Conservation (phyloP, 371 early-diverging fungal genomes). For the Mucor ambiguus region DNA sequence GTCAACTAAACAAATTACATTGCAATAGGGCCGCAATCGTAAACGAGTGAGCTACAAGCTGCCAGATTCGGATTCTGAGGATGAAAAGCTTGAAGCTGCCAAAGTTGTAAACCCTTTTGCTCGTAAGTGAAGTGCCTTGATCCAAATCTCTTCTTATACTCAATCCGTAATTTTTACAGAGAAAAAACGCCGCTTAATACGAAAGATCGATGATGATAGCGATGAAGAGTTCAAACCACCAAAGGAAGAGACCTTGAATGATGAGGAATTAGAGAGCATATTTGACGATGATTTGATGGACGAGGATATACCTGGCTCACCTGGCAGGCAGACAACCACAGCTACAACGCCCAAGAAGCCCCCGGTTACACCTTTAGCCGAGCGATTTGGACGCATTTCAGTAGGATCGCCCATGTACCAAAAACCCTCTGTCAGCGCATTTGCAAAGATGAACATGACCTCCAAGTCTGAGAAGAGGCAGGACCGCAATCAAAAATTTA, state of each 20-base stretch:
- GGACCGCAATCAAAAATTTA: conserved; percentile 58
- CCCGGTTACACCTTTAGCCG: conserved; percentile 20
- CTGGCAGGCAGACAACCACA: background rate
- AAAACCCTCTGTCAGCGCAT: conserved; percentile 2
- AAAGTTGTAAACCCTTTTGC: background rate
- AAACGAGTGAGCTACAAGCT: conserved; percentile 10
- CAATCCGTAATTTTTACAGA: background rate
- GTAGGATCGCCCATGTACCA: background rate
- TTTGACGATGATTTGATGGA: conserved; percentile 15
- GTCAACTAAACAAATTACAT: background rate
- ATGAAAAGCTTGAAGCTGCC: background rate
- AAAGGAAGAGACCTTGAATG: background rate
- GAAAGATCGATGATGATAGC: conserved; percentile 15
- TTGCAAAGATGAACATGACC: conserved; percentile 10
- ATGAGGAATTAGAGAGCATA: conserved; percentile 9
- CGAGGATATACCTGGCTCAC: conserved; percentile 3
- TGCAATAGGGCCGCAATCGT: background rate
- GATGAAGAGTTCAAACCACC: conserved; percentile 21
- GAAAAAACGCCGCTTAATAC: conserved; percentile 9
- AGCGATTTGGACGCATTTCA: conserved; percentile 7
- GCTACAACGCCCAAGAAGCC: background rate
- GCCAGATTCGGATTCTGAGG: background rate
- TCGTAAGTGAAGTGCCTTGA: background rate
- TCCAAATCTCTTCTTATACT: background rate
- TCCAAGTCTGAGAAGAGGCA: conserved; percentile 9